Percentiles rank a stretch among this genome's conserved stretches.
These are phyloP conservation scores for Acanthamoeba triangularis DNA, from an alignment of 208 protist species.

Conservation along the genomic window DNA sequence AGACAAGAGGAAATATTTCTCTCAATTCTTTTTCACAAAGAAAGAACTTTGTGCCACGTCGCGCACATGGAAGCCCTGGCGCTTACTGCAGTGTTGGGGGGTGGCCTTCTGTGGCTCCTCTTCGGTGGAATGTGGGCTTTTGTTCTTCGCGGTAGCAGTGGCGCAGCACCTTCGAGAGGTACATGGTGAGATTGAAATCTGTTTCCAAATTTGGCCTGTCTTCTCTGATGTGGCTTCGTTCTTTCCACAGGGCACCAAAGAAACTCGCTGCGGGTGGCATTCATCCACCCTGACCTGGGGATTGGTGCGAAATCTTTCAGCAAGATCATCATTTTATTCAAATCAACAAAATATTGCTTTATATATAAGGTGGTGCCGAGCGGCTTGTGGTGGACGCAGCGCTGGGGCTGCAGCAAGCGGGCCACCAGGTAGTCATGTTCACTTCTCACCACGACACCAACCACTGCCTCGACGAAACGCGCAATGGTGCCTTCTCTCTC, in stretches of 20 bases:
- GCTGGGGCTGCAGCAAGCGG: constrained; percentile 91
- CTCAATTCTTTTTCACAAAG: too few relatives aligned
- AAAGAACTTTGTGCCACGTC: too few relatives aligned
- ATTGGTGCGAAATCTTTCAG: constrained; percentile 88
- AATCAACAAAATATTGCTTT: too few relatives aligned
- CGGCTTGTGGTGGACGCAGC: constrained; percentile 98
- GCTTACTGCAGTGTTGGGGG: background rate
- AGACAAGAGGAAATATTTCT: too few relatives aligned
- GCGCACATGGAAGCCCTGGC: background rate
- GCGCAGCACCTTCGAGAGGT: background rate
- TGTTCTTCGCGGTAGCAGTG: background rate
- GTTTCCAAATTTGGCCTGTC: too few relatives aligned
- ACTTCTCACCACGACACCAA: constrained; percentile 96
- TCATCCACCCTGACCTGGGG: constrained; percentile 97
- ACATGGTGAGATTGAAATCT: background rate
- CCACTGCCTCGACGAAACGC: constrained; percentile 97
- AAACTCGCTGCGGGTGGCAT: constrained; percentile 89
- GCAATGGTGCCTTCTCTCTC: constrained; percentile 89
- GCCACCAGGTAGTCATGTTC: constrained; percentile 94
- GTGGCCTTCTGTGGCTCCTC: background rate
- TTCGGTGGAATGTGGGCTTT: background rate
- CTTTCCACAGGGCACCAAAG: background rate
- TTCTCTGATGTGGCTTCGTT: background rate
- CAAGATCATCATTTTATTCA: background rate
- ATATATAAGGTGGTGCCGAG: constrained; percentile 96